Percentiles rank a stretch among this genome's conserved stretches.
These are phyloP conservation scores for Colletotrichum tropicicola DNA, from an alignment of 2,329 filamentous ascomycete species.

Conservation along the genomic window DNA sequence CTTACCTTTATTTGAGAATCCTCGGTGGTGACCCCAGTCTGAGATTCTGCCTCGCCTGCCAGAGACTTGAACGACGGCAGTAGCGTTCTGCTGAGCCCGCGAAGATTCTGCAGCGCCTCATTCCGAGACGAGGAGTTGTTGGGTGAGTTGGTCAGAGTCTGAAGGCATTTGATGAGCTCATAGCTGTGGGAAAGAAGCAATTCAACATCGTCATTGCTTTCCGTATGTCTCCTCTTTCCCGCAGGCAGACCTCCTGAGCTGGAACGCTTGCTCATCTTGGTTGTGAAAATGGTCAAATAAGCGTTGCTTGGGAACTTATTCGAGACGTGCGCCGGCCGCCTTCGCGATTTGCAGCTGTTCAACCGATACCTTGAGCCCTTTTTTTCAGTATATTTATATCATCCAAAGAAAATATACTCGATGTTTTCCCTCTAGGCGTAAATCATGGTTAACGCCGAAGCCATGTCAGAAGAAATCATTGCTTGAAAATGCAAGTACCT, in stretches of 20 bases:
- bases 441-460: too few species aligned
- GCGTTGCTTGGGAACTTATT: too few species aligned
- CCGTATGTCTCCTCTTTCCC: conserved; percentile 32
- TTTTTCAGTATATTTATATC: too few species aligned
- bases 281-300: too few species aligned
- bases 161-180: conserved; percentile 48
- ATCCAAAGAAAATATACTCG: too few species aligned
- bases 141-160: conserved; percentile 41
- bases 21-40: neutral
- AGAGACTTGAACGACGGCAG: conserved; percentile 38
- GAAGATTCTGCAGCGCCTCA: conserved; percentile 9
- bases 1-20: neutral
- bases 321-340: too few species aligned
- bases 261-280: conserved; percentile 22
- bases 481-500: neutral
- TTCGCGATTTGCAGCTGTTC: too few species aligned
- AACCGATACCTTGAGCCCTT: too few species aligned
- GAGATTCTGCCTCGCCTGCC: conserved; percentile 3
- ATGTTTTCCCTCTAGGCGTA: too few species aligned
- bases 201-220: conserved; percentile 36
- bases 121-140: neutral
- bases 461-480: neutral
- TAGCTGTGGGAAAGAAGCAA: conserved; percentile 45
- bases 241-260: conserved; percentile 14
- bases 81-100: conserved; percentile 35